Conservation (phyloP, 768 basidiomycete species). For the Tylopilus sp. region DNA sequence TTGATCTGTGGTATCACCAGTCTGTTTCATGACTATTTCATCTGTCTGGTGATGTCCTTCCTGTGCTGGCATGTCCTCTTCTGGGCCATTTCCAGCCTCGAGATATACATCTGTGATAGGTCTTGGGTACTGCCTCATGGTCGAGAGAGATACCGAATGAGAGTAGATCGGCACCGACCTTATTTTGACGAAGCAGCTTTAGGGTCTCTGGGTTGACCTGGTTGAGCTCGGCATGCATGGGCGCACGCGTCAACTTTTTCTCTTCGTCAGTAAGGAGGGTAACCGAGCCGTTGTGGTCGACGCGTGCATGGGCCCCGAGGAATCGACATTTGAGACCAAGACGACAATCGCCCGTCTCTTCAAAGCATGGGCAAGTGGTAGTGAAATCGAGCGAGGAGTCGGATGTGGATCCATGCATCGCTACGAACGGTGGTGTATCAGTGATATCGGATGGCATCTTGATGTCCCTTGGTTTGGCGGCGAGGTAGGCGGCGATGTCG, state of each 20-base stretch:
- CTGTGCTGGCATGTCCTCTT: neutral
- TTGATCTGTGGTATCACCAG: constrained; percentile 35
- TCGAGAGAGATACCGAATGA: neutral
- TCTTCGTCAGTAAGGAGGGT: constrained; percentile 53
- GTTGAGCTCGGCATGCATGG: constrained; percentile 63
- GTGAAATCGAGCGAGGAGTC: constrained; percentile 18
- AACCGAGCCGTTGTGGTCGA: constrained; percentile 43
- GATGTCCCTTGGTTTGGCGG: constrained; percentile 72
- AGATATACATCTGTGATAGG: constrained; percentile 64
- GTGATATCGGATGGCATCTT: constrained; percentile 50
- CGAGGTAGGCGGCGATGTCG: constrained; percentile 72
- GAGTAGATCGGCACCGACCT: constrained; percentile 40
- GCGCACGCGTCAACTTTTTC: constrained; percentile 47
- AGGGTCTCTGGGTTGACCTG: constrained; percentile 56
- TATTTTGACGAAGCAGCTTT: constrained; percentile 62
- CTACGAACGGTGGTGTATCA: constrained; percentile 50
- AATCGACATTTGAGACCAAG: constrained; percentile 88
- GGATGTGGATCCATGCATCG: neutral
- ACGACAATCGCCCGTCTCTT: constrained; percentile 31
- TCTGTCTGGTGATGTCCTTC: constrained; percentile 18
- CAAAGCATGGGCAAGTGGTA: constrained; percentile 25
- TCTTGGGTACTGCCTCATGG: constrained; percentile 50
- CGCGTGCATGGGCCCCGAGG: constrained; percentile 69
- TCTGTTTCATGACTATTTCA: constrained; percentile 31
- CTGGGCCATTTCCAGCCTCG: constrained; percentile 27